Base-by-base conservation (phyloP, 2,329 filamentous ascomycete genomes). In the Zasmidium citrigriseum region DNA sequence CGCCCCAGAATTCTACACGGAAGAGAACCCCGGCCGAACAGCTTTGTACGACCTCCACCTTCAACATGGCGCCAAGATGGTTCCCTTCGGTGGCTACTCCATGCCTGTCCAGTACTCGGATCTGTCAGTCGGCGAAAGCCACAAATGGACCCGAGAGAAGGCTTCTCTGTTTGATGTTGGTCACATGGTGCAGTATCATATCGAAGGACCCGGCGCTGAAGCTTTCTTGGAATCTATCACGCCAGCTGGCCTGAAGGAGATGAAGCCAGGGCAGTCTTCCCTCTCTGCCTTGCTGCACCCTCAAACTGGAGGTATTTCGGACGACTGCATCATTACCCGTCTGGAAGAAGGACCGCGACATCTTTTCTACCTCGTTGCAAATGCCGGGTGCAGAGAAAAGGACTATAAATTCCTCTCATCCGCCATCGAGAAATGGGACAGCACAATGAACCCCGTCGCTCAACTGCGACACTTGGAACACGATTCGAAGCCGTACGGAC, bases 121-220 rank as follows among this genome's bases (percentile, higher is more conserved):
- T 65, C 82, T 90, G 65, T 88, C 89, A 67, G 89, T 97, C 63
- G 83, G 85, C 66, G 90, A 92, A 61, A 96, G 91, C 53, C 95
- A 98, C 80, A 83, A 87, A 68, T 97, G 93, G 83, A 98, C 95
- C 16, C 87, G 95, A 55, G 83, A 86, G 68, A 89, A 93, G 76
- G 89, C 91, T 58, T 96, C 92, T 64, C 79, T 99, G 64, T 99
- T 99, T 72, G 95, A 99, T 76, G 95, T 98, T 55, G 89, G 89
- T 73, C 95, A 98, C 79, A 98, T 98, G 93, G 84, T 88, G 54
- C 93, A 96, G 78, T 92, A 96, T 75, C 84, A 87, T 65, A 86
- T 99, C 72, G 85, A 85, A 52, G 95, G 95, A 0, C 86, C 91
- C 5, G 89, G 89, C 29, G 93, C 91, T 4, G 83, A 88, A 23